Conservation (phyloP, 2,329 filamentous ascomycete species). For the Diaporthe aspalathi region DNA sequence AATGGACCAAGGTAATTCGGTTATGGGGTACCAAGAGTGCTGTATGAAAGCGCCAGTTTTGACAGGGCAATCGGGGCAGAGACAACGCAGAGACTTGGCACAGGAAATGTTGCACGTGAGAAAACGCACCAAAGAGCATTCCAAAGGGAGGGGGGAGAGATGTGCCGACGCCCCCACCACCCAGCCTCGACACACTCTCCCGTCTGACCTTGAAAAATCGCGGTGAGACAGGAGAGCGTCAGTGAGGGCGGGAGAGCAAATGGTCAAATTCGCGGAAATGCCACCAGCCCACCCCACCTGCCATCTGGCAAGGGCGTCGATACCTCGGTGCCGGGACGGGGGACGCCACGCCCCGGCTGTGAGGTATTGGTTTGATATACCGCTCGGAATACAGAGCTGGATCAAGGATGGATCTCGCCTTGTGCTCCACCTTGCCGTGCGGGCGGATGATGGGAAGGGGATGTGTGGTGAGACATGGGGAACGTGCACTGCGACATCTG, state of each 20-base stretch:
- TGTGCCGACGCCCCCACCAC: constrained; percentile 40
- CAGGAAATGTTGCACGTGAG: not conserved
- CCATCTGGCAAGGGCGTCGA: constrained; percentile 43
- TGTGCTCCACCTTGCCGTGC: constrained; percentile 82
- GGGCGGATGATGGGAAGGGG: constrained; percentile 51
- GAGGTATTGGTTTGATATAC: constrained; percentile 62
- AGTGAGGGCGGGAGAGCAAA: constrained; percentile 54
- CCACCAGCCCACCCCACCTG: constrained; percentile 47
- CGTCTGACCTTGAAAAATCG: constrained; percentile 36
- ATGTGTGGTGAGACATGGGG: constrained; percentile 33
- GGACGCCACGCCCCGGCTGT: constrained; percentile 30
- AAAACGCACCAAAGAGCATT: not conserved
- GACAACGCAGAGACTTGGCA: not conserved
- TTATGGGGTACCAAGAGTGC: not conserved
- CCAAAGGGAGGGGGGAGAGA: not conserved
- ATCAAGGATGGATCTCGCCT: constrained; percentile 79
- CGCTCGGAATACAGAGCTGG: constrained; percentile 81
- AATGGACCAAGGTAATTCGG: not conserved
- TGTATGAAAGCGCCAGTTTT: not conserved
- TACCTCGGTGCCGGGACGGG: constrained; percentile 23
- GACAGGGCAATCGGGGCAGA: not conserved
- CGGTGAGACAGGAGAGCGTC: constrained; percentile 14
- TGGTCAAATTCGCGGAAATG: constrained; percentile 54
- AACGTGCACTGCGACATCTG: constrained; percentile 31
- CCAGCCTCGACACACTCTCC: constrained; percentile 32